phyloP scores from a whole-genome alignment of 2,329 filamentous ascomycete genomes.

The Daldinia eschscholtzii region DNA sequence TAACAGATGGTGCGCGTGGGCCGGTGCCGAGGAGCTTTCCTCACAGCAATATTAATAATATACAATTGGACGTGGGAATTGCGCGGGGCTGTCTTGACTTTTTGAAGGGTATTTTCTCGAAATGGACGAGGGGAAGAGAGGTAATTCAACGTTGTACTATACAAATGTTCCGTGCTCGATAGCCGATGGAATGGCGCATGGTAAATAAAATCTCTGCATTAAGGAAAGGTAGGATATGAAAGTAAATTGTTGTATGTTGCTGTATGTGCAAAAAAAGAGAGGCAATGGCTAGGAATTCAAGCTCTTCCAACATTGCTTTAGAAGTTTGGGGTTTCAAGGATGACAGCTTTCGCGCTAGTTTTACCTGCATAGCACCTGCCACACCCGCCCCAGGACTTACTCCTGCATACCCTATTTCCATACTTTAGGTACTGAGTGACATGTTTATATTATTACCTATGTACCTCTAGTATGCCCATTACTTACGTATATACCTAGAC shows the following conservation, averaged over 20 bases:
- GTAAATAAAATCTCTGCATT: neutral
- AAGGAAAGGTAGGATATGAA: neutral
- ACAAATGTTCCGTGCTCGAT: neutral
- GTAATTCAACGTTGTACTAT: conserved; percentile 3
- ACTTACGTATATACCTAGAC: conserved; percentile 3
- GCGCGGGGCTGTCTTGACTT: conserved; percentile 29
- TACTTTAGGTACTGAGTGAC: too few species aligned
- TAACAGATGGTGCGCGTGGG: neutral
- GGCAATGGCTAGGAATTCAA: conserved; percentile 13
- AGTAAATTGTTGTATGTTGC: neutral
- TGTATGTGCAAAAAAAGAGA: conserved; percentile 5
- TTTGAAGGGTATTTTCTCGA: conserved; percentile 1
- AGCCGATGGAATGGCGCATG: conserved; percentile 4
- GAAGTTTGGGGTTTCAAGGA: conserved; percentile 29
- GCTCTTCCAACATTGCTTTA: conserved; percentile 6
- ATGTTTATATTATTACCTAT: too few species aligned
- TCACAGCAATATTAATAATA: conserved; percentile 5
- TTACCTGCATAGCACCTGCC: conserved; percentile 19
- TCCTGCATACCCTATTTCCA: neutral
- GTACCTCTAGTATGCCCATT: neutral
- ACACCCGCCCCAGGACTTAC: neutral
- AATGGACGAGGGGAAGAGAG: conserved; percentile 1
- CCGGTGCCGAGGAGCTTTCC: neutral
- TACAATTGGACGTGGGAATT: conserved; percentile 1
- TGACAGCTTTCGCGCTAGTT: conserved; percentile 36